Evolutionary conservation across 2,329 filamentous ascomycete species (phyloP), one percentile per base, ranked within the genome.

Genomic region (Fonsecaea pedrosoi): DNA sequence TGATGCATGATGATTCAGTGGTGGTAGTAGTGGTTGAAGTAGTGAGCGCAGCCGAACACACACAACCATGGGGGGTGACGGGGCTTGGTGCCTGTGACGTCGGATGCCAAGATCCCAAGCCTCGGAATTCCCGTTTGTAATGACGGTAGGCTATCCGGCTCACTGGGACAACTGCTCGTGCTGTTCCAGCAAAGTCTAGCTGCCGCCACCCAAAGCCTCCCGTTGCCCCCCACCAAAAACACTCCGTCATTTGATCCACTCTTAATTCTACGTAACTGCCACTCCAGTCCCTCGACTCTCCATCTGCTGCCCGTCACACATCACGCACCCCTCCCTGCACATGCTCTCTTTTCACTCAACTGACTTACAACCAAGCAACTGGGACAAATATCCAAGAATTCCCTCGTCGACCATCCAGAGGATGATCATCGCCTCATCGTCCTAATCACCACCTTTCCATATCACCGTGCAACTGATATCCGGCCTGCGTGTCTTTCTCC

Each of bases 261-360:
- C 45, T 30, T 50, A 50, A 30, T 50, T 50, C 45, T 50, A 30
- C 45, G 45, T 50, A 13, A 25, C 45, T 50, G 9, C n/a, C 42
- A 13, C 18, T 15, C 4, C 4, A 18, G 10, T 50, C 45, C 45
- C 45, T 45, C 40, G 5, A 45, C 15, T 50, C 42, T 48, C 42
- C 42, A 48, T 48, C 45, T 50, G 45, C 45, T 45, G 45, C 45
- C 45, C 45, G 30, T 25, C 45, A 50, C 45, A 10, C 21, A 10
- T 10, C 8, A 18, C 18, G 8, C 15, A 18, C n/a, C 42, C 42
- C 45, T 21, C 18, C 12, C 21, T 50, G 45, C 59, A 61, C 59
- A 61, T 61, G 59, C 59, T 61, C 10, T 54, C n/a, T 38, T 38
- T 61, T 61, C 45, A 61, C 59, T 32, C 53, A 50, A 61, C 59